Conservation (phyloP, 805 yeast species). For the Saccharomyces mikatae region DNA sequence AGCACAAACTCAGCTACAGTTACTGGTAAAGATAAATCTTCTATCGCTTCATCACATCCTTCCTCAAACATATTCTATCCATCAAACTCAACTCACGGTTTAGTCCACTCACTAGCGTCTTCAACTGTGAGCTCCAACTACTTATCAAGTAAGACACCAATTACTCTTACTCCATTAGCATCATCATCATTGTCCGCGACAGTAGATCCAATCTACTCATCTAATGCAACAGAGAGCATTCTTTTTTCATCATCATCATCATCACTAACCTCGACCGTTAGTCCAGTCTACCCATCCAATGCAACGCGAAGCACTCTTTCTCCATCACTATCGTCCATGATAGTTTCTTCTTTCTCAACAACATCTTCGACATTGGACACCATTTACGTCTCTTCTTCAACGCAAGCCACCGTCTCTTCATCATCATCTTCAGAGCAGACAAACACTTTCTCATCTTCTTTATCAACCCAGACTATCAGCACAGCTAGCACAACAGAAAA, state of each 20-base stretch:
- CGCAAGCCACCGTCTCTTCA: slow-evolving; percentile 1
- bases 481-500: slow-evolving; percentile 10
- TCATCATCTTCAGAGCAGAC: slow-evolving; percentile 2
- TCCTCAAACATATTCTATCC: slow-evolving; percentile 2
- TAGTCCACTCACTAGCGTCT: slow-evolving; percentile 7
- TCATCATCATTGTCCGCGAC: not conserved
- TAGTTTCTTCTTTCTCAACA: not conserved
- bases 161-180: not conserved
- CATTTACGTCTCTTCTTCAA: slow-evolving; percentile 3
- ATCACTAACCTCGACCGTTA: slow-evolving; percentile 1
- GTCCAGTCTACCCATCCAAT: slow-evolving; percentile 1
- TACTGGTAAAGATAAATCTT: not conserved
- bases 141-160: slow-evolving; percentile 5
- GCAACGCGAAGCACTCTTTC: not conserved
- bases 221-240: slow-evolving; percentile 5
- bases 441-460: slow-evolving; percentile 1
- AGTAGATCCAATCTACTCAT: slow-evolving; percentile 2
- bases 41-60: slow-evolving; percentile 5
- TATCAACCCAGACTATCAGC: slow-evolving; percentile 1
- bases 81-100: slow-evolving; percentile 4
- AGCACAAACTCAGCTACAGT: slow-evolving; percentile 1
- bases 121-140: slow-evolving; percentile 2
- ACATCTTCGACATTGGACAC: slow-evolving; percentile 2
- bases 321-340: not conserved
- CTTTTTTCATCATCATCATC: not conserved